phyloP scores from a whole-genome alignment of 805 yeast species.

The Wickerhamiella sorbophila region DNA sequence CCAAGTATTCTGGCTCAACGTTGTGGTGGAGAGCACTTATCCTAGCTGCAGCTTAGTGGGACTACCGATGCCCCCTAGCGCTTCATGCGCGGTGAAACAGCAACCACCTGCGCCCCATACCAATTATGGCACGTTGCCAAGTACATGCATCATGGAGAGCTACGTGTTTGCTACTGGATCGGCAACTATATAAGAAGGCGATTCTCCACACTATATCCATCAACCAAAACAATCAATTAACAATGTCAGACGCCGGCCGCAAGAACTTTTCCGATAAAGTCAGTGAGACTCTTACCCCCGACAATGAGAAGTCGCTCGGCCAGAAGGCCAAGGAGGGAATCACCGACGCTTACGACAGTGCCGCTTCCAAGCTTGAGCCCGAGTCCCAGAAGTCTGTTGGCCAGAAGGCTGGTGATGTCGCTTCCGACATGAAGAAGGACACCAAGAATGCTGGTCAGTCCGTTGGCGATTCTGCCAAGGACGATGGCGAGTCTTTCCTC shows the following conservation, averaged over 20 bases:
- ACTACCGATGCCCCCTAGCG: no score
- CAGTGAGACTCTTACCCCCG: constrained; percentile 54
- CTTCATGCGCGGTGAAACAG: no score
- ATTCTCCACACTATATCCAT: constrained; percentile 36
- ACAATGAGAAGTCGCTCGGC: constrained; percentile 45
- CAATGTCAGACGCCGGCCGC: constrained; percentile 40
- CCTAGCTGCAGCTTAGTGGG: no score
- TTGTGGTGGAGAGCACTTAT: no score
- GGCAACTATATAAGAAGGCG: constrained; percentile 6
- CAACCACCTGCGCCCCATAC: no score
- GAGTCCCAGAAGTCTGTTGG: constrained; percentile 34
- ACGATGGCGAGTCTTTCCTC: constrained; percentile 19
- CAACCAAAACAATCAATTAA: constrained; percentile 36
- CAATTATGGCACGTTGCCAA: no score
- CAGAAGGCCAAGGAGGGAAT: constrained; percentile 60
- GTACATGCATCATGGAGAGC: background rate
- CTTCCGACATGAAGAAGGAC: constrained; percentile 41
- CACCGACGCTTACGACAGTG: constrained; percentile 52
- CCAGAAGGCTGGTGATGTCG: constrained; percentile 55
- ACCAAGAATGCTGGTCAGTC: constrained; percentile 33
- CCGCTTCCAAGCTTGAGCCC: constrained; percentile 46
- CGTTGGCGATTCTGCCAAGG: constrained; percentile 40
- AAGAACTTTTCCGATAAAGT: constrained; percentile 59
- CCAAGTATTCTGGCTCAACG: no score
- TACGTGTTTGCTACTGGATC: background rate